Evolutionary conservation across 768 basidiomycete genomes (phyloP), one percentile per base, ranked within the genome.

Genomic region (Filobasidium wieringae): DNA sequence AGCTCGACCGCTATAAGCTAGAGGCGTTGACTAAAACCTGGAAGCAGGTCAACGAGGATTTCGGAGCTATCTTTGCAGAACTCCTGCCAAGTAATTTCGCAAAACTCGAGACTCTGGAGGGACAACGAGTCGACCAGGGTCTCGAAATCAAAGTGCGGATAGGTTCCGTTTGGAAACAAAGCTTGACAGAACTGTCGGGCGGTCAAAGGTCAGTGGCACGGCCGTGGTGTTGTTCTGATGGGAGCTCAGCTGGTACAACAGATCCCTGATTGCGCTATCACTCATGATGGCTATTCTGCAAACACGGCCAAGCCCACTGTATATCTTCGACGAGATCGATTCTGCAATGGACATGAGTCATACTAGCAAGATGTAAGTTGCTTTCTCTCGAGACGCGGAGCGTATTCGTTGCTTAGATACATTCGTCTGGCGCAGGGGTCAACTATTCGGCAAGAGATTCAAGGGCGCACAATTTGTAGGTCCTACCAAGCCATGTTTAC

Each of bases 271-370:
- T 68, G 95, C 95, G 0, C 81, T 99, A 0, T 97, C 93, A 12
- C 80, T 99, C 36, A 97, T 97, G 77, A 93, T 99, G 91, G 87
- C 95, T 0, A 81, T 99, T 17, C 82, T 97, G n/a, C 91, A 96
- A 72, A 96, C 96, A 80, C 96, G 96, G 69, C 92, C 93, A 7
- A 92, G 93, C 15, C 93, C 91, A 2, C 91, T 97, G 89, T 97
- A 97, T 74, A 99, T 99, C 70, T 81, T 99, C 8, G 95, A 99
- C 75, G 95, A 99, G 75, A 93, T 99, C 62, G 95, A 97, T 73
- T 92, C 95, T 0, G 93, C 93, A 7, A 80, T 97, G 27, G 95
- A 99, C 75, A 77, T 97, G 12, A 92, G 89, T 29, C 90, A 93
- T 65, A 93, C 58, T 27, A 49, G 51, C 19, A 54, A 54, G n/a